Conservation (phyloP, 495 filamentous ascomycete species). For the Venustampulla echinocandica region DNA sequence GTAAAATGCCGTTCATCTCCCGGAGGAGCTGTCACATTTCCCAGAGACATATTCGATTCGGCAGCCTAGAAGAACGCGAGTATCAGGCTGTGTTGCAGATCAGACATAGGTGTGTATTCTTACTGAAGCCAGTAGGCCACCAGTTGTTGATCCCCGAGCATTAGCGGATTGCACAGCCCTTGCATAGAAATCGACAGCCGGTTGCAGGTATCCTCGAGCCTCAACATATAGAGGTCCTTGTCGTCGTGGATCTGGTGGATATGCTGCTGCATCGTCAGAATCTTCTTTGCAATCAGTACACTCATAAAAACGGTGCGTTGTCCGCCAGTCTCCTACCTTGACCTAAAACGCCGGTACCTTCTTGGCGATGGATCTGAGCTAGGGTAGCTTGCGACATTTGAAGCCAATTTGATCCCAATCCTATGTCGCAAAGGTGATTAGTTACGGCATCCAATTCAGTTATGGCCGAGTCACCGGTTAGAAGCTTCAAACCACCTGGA, state of each 20-base stretch:
- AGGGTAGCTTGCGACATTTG: constrained; percentile 39
- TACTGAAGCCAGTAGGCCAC: constrained; percentile 35
- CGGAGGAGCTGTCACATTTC: constrained; percentile 38
- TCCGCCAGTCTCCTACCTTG: constrained; percentile 26
- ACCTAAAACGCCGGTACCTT: constrained; percentile 26
- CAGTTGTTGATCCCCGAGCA: constrained; percentile 28
- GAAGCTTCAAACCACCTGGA: not conserved
- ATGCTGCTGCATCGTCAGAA: constrained; percentile 29
- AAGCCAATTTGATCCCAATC: constrained; percentile 41
- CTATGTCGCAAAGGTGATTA: constrained; percentile 23
- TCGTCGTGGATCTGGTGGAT: constrained; percentile 22
- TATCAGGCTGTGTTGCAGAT: constrained; percentile 1
- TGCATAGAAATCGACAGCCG: constrained; percentile 40
- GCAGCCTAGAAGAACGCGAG: constrained; percentile 31
- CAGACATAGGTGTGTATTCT: constrained; percentile 10
- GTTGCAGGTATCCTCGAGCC: constrained; percentile 37
- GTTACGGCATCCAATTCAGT: too few relatives aligned
- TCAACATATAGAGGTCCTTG: constrained; percentile 34
- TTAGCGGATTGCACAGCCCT: constrained; percentile 34
- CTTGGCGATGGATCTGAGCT: constrained; percentile 36
- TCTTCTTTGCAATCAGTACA: constrained; percentile 19
- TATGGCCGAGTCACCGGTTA: too few relatives aligned
- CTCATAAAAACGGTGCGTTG: constrained; percentile 1
- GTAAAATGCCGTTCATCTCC: constrained; percentile 36
- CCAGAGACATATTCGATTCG: constrained; percentile 44